phyloP scores from a whole-genome alignment of 1,139 yeast species.

The Insectozyma bohioensis region DNA sequence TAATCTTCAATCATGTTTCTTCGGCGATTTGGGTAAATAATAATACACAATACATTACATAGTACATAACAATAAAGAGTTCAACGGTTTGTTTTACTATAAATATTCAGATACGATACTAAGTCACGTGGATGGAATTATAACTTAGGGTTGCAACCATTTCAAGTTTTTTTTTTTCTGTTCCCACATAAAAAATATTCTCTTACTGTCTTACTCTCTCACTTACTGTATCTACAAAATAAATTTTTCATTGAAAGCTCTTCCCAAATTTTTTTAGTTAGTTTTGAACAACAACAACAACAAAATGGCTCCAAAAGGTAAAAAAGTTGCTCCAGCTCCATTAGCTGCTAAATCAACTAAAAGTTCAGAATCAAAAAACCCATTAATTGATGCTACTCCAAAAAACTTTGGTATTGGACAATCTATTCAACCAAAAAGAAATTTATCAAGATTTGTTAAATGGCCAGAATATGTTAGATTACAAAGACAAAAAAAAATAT shows the following conservation, averaged over 20 bases:
- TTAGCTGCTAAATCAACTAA: slow-evolving; percentile 41
- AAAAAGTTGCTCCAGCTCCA: slow-evolving; percentile 81
- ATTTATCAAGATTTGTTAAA: slow-evolving; percentile 93
- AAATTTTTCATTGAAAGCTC: slow-evolving; percentile 7
- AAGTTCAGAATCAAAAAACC: slow-evolving; percentile 31
- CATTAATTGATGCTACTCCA: slow-evolving; percentile 72
- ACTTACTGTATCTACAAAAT: slow-evolving; percentile 4
- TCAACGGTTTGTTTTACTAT: too few relatives aligned
- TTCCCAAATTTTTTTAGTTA: slow-evolving; percentile 2
- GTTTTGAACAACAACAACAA: slow-evolving; percentile 8
- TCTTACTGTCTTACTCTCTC: slow-evolving; percentile 1
- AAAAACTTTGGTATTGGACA: slow-evolving; percentile 97
- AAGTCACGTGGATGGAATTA: too few relatives aligned
- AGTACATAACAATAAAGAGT: too few relatives aligned
- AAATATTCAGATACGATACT: too few relatives aligned
- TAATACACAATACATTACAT: too few relatives aligned
- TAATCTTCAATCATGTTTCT: too few relatives aligned
- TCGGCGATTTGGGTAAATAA: too few relatives aligned
- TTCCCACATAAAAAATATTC: not conserved
- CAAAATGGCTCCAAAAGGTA: slow-evolving; percentile 52
- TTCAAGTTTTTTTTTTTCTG: slow-evolving; percentile 2
- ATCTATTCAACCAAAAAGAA: slow-evolving; percentile 90
- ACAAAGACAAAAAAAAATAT: slow-evolving; percentile 91
- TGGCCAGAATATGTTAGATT: slow-evolving; percentile 98
- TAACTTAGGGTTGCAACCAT: too few relatives aligned